phyloP scores from a whole-genome alignment of 2,329 filamentous ascomycete genomes.

The Arthrocladium fulminans region DNA sequence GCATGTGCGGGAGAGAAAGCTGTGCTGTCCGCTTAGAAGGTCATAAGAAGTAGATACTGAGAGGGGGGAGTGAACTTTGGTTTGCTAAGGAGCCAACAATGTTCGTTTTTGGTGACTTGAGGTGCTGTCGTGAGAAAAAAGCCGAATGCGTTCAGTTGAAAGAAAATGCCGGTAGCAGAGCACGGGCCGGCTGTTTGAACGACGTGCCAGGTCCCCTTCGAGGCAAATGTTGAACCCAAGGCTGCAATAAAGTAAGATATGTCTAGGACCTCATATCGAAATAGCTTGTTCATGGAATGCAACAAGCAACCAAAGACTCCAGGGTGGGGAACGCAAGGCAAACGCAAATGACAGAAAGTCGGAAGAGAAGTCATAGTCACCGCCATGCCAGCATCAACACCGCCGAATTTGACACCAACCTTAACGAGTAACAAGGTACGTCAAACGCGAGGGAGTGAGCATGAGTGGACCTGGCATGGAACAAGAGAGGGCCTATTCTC shows the following conservation, averaged over 20 bases:
- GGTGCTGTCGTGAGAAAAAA: not conserved
- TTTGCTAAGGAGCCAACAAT: not conserved
- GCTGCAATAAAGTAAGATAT: constrained; percentile 7
- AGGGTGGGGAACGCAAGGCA: constrained; percentile 14
- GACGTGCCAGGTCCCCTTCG: constrained; percentile 24
- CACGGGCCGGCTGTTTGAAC: not conserved
- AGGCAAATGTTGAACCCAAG: constrained; percentile 32
- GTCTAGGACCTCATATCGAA: constrained; percentile 4
- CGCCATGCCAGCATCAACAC: constrained; percentile 6
- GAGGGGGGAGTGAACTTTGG: not conserved
- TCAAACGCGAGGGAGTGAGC: constrained; percentile 9
- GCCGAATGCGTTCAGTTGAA: not conserved
- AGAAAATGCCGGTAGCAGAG: not conserved
- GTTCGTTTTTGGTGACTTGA: not conserved
- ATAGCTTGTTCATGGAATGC: constrained; percentile 8
- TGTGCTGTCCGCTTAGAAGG: too few species aligned
- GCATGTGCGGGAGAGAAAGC: not conserved
- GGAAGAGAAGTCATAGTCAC: constrained; percentile 9
- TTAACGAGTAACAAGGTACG: constrained; percentile 8
- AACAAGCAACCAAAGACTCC: constrained; percentile 4
- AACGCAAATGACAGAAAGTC: constrained; percentile 9
- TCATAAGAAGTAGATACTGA: too few species aligned
- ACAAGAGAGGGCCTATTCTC: constrained; percentile 5
- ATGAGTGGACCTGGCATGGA: constrained; percentile 10
- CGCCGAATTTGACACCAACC: constrained; percentile 9